Evolutionary conservation across 1,284 basidiomycete genomes (phyloP).

Genomic region (Trichosporon inkin): DNA sequence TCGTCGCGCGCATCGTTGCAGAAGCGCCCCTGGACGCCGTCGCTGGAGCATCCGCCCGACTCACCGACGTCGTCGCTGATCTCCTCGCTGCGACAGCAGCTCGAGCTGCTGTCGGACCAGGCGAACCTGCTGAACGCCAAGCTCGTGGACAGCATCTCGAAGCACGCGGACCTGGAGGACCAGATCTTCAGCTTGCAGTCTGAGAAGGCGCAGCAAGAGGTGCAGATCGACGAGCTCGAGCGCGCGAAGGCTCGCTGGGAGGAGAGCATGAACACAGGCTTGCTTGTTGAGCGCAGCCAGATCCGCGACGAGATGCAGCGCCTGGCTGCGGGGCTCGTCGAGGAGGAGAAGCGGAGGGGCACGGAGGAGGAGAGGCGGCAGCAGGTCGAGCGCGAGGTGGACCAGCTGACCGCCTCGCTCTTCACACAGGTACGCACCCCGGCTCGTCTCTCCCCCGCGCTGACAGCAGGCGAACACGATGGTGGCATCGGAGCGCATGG

Average conservation of each 20-base stretch:
- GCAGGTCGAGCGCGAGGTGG: slow-evolving; percentile 79
- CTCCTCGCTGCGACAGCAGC: slow-evolving; percentile 68
- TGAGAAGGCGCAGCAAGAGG: slow-evolving; percentile 49
- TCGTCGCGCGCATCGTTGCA: slow-evolving; percentile 11
- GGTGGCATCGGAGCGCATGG: slow-evolving; percentile 85
- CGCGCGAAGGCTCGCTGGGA: slow-evolving; percentile 47
- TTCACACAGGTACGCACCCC: slow-evolving; percentile 58
- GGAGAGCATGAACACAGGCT: slow-evolving; percentile 61
- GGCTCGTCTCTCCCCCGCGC: not conserved
- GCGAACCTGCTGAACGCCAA: slow-evolving; percentile 86
- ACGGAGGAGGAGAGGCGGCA: slow-evolving; percentile 78
- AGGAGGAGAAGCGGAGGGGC: slow-evolving; percentile 85
- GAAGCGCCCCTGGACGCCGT: slow-evolving; percentile 15
- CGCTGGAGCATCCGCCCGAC: slow-evolving; percentile 41
- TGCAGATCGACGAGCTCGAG: slow-evolving; percentile 72
- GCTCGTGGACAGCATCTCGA: slow-evolving; percentile 85
- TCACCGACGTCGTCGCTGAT: slow-evolving; percentile 58
- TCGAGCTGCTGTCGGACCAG: slow-evolving; percentile 81
- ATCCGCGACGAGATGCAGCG: slow-evolving; percentile 88
- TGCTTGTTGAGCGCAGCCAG: slow-evolving; percentile 86
- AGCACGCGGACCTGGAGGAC: slow-evolving; percentile 89
- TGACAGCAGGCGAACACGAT: slow-evolving; percentile 70
- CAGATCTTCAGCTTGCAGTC: slow-evolving; percentile 61
- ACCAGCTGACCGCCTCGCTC: slow-evolving; percentile 83
- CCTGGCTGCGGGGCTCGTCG: slow-evolving; percentile 88